phyloP scores from a whole-genome alignment of 2,329 filamentous ascomycete species.

The Sporothrix humicola region DNA sequence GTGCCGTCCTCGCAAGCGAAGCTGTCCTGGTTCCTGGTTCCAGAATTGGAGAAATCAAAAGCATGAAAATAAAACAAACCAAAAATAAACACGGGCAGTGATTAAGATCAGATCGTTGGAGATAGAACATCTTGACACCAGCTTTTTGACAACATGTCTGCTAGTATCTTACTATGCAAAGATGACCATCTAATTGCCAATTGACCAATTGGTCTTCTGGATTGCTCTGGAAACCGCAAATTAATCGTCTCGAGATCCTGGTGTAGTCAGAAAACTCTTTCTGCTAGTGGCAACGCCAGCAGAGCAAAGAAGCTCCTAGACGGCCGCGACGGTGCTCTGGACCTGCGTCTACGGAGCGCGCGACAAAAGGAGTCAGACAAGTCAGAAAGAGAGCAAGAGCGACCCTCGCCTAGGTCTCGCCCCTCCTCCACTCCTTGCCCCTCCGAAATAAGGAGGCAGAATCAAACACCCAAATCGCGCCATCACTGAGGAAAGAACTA shows the following conservation, averaged over 20 bases:
- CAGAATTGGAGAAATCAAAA: slow-evolving; percentile 14
- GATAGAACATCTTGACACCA: neutral
- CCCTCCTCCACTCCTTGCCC: slow-evolving; percentile 11
- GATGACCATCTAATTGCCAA: neutral
- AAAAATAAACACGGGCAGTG: neutral
- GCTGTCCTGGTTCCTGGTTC: slow-evolving; percentile 18
- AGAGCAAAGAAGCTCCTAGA: slow-evolving; percentile 11
- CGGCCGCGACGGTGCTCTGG: neutral
- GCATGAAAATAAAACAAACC: no score
- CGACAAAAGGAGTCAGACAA: neutral
- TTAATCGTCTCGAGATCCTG: neutral
- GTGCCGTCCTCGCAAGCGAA: slow-evolving; percentile 18
- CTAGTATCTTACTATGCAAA: neutral
- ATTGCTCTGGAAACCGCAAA: slow-evolving; percentile 30
- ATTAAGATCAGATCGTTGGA: neutral
- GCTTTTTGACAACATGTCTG: neutral
- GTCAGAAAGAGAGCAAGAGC: no score
- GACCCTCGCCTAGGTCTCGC: neutral
- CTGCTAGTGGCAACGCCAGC: slow-evolving; percentile 25
- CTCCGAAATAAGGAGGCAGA: slow-evolving; percentile 29
- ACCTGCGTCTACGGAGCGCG: slow-evolving; percentile 16
- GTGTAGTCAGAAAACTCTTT: slow-evolving; percentile 17
- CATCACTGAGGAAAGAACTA: slow-evolving; percentile 31
- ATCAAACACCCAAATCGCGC: slow-evolving; percentile 24
- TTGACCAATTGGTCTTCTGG: slow-evolving; percentile 9